Evolutionary conservation across 306 rosid genomes (phyloP).

Genomic region (Cicer judaicum): DNA sequence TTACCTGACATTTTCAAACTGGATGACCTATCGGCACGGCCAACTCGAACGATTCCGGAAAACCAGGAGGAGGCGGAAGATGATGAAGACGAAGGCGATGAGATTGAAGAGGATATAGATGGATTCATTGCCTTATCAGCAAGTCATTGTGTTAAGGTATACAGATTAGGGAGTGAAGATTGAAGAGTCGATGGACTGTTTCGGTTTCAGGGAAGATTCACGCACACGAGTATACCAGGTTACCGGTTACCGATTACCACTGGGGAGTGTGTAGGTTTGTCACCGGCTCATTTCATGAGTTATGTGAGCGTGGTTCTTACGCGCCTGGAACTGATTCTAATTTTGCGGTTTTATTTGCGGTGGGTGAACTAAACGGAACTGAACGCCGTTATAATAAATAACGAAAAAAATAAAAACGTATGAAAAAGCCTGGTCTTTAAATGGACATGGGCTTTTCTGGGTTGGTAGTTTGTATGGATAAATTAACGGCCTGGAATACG

Average conservation of each 20-base stretch:
- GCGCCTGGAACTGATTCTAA: slow-evolving; percentile 10
- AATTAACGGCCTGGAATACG: no score
- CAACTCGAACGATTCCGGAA: slow-evolving; percentile 75
- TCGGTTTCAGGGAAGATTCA: neutral
- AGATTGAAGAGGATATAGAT: slow-evolving; percentile 50
- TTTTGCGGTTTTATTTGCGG: no score
- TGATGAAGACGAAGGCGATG: slow-evolving; percentile 49
- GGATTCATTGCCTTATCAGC: slow-evolving; percentile 60
- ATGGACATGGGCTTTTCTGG: no score
- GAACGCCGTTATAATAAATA: no score
- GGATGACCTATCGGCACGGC: slow-evolving; percentile 64
- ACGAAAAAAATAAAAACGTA: no score
- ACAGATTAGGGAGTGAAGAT: neutral
- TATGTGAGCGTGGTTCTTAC: slow-evolving; percentile 6
- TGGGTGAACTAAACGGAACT: no score
- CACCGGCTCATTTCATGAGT: neutral
- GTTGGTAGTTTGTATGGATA: no score
- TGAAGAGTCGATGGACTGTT: neutral
- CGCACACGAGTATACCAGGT: neutral
- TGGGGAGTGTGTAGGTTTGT: neutral
- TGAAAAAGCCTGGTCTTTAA: no score
- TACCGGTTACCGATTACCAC: slow-evolving; percentile 39
- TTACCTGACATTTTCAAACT: slow-evolving; percentile 53
- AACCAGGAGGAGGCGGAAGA: slow-evolving; percentile 78
- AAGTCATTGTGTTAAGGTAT: neutral